Evolutionary conservation across 805 yeast genomes (phyloP), one percentile per base, ranked within the genome.

Genomic region (Kodamaea jinghongensis): DNA sequence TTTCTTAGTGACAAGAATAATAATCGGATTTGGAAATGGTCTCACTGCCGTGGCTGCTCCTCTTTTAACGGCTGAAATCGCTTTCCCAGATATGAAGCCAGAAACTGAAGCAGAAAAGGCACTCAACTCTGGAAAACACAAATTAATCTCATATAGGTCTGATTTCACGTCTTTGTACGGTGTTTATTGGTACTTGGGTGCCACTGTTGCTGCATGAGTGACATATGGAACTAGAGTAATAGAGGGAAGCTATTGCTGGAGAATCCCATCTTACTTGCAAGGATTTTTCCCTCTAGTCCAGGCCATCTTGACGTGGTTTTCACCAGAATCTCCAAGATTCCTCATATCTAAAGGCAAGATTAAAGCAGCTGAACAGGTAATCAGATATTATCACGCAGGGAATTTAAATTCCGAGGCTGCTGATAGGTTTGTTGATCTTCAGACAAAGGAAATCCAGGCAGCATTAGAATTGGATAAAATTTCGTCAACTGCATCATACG

Each of bases 211-310:
- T 8, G 74, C 77, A 20, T 71, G 77, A 74, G 65, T 69, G 33
- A 63, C 77, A 3, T 74, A 61, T 45, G 80, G 78, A 50, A 63
- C 76, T 9, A 56, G 65, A 38, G 44, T 49, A 10, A 42, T 63
- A 11, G 41, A 31, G 4, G 47, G 35, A 32, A 51, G 59, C 28
- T 68, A 71, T 64, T 60, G 69, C 20, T 78, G 82, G 82, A 73
- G 78, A 58, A 60, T 77, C 39, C 83, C 83, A 30, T 65, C 78
- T 10, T 65, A 66, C 35, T 42, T 78, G 28, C 83, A 78, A 58
- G 76, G 71, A 29, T 50, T 63, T 11, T 60, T 72, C 43, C 79
- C 83, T 1, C 13, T 67, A 3, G n/a, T 71, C 14, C 79, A 74
- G 50, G 14, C 63, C 6, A 2, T 43, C 3, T 49, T 66, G 14